A percentile compares a stretch with the other conserved stretches of the same genome.
phyloP scores from a whole-genome alignment of 148 eudicot genomes.

The Polygonum aviculare region DNA sequence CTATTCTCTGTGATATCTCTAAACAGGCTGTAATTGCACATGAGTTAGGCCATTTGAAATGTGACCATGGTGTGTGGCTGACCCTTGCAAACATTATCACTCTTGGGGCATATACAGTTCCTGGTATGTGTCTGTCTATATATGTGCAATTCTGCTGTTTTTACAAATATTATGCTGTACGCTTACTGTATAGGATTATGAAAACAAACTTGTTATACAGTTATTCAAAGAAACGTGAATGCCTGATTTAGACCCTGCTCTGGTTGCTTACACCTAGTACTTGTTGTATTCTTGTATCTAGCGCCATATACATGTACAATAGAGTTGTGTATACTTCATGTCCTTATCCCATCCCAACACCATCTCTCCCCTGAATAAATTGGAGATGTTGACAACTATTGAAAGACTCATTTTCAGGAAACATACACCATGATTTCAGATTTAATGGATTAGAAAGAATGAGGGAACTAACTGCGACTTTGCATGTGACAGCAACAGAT shows the following conservation, averaged over 20 bases:
- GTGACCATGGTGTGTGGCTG: slow-evolving; percentile 97
- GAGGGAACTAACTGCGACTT: background rate
- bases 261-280: background rate
- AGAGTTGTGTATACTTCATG: background rate
- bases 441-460: background rate
- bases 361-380: background rate
- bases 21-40: slow-evolving; percentile 92
- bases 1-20: background rate
- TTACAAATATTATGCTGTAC: background rate
- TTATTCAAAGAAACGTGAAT: background rate
- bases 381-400: background rate
- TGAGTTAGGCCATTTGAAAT: slow-evolving; percentile 96
- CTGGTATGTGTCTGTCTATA: slow-evolving; percentile 36
- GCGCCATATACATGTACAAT: background rate
- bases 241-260: too few species aligned
- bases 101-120: slow-evolving; percentile 80
- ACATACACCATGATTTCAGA: background rate
- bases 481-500: background rate
- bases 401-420: background rate
- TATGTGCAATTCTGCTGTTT: background rate
- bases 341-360: background rate
- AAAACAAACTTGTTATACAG: background rate
- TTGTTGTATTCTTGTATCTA: background rate
- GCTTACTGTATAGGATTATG: background rate
- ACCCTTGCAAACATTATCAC: slow-evolving; percentile 82